phyloP scores from a whole-genome alignment of 176 grass and related monocot species.

The Musa troglodytarum region DNA sequence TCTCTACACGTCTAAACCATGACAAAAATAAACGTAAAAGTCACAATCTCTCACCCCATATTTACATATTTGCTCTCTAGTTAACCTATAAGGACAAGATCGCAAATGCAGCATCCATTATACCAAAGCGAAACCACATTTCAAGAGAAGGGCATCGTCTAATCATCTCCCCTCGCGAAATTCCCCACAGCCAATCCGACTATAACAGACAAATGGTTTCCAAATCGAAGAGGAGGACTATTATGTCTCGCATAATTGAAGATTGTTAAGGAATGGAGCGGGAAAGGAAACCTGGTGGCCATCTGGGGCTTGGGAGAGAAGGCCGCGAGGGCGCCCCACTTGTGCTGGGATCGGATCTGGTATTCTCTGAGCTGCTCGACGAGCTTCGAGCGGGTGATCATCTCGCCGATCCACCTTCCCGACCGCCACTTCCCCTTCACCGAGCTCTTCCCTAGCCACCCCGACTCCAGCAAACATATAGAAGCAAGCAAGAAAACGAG shows the following conservation, averaged over 20 bases:
- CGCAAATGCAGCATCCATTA: background rate
- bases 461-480: background rate
- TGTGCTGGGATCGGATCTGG: slow-evolving; percentile 86
- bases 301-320: slow-evolving; percentile 82
- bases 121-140: background rate
- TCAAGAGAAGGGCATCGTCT: background rate
- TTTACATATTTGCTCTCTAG: no score
- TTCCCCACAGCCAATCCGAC: background rate
- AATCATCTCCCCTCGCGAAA: background rate
- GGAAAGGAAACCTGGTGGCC: slow-evolving; percentile 48
- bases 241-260: background rate
- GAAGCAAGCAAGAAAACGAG: background rate
- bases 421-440: background rate
- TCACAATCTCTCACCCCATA: no score
- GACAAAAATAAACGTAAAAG: no score
- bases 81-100: background rate
- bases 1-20: no score
- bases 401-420: slow-evolving; percentile 22
- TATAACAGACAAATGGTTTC: background rate
- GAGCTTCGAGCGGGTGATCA: slow-evolving; percentile 92
- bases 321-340: slow-evolving; percentile 39
- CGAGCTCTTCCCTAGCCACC: background rate
- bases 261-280: background rate
- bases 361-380: slow-evolving; percentile 79
- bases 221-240: background rate